A percentile compares a stretch with the other conserved stretches of the same genome.
Conservation (phyloP, 2,329 filamentous ascomycete species). For the Aspergillus nomiae region DNA sequence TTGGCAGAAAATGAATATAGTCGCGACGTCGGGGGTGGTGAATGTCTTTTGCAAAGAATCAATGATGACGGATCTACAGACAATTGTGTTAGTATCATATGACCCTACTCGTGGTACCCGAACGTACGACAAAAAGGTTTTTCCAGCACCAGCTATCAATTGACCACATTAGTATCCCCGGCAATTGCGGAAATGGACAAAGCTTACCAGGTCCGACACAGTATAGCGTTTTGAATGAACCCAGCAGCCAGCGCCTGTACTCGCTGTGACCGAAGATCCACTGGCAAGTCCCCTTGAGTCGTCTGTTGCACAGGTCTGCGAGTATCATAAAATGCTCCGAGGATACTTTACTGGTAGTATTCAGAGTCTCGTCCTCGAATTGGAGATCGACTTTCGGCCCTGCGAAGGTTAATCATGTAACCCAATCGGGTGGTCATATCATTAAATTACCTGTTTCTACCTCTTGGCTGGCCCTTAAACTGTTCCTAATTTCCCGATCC, state of each 20-base stretch:
- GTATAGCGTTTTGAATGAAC: conserved; percentile 27
- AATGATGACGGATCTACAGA: conserved; percentile 27
- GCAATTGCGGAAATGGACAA: background rate
- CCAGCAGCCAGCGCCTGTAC: conserved; percentile 31
- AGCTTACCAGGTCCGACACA: conserved; percentile 30
- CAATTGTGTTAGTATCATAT: conserved; percentile 1
- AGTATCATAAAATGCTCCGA: conserved; percentile 29
- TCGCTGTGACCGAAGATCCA: conserved; percentile 30
- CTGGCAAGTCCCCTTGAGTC: conserved; percentile 26
- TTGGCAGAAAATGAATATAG: conserved; percentile 30
- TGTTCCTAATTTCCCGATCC: conserved; percentile 21
- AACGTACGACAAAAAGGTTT: conserved; percentile 8
- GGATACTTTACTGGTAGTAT: conserved; percentile 21
- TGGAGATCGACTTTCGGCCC: conserved; percentile 17
- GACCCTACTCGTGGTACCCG: conserved; percentile 22
- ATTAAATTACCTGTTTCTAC: conserved; percentile 18
- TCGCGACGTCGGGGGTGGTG: conserved; percentile 31
- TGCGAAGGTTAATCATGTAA: conserved; percentile 1
- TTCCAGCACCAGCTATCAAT: conserved; percentile 30
- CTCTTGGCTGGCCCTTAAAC: conserved; percentile 16
- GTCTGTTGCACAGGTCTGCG: conserved; percentile 31
- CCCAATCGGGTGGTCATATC: no score
- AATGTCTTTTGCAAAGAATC: conserved; percentile 31
- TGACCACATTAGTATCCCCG: background rate
- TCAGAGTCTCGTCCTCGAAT: conserved; percentile 24